Percentiles rank a stretch among this genome's conserved stretches.
phyloP scores from a whole-genome alignment of 23 red algal species.

The Gracilaria domingensis region DNA sequence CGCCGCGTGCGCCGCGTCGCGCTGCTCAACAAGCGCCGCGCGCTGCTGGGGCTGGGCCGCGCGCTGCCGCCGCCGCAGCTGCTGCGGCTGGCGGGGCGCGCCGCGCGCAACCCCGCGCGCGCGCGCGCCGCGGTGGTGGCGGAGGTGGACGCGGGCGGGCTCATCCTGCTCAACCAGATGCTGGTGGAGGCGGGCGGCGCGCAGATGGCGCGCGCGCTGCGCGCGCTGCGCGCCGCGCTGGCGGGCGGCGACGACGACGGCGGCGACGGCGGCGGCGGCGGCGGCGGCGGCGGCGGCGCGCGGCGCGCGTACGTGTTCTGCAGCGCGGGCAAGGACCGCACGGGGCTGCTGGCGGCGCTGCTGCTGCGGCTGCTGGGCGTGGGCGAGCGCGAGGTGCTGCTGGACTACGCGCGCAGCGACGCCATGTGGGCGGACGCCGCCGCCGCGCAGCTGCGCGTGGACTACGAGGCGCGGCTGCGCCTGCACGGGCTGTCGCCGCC shows the following conservation, averaged over 20 bases:
- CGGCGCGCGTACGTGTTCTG: constrained; percentile 67
- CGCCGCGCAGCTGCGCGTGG: constrained; percentile 1
- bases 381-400: constrained; percentile 28
- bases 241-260: too few relatives aligned
- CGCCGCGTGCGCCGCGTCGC: not conserved
- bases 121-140: constrained; percentile 36
- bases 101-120: not conserved
- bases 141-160: constrained; percentile 46
- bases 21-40: constrained; percentile 58
- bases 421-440: constrained; percentile 59
- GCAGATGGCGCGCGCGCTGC: constrained; percentile 40
- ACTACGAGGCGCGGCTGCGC: constrained; percentile 15
- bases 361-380: constrained; percentile 55
- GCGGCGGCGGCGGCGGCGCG: constrained; percentile 11
- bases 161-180: constrained; percentile 53
- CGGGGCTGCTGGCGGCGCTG: constrained; percentile 70
- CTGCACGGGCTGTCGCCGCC: constrained; percentile 40
- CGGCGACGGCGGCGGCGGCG: constrained; percentile 51
- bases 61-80: not conserved
- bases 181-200: constrained; percentile 56
- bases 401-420: constrained; percentile 50
- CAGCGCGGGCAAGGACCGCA: constrained; percentile 81
- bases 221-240: not conserved
- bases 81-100: not conserved
- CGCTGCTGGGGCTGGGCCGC: constrained; percentile 49